phyloP scores from a whole-genome alignment of 2,329 filamentous ascomycete species.

The Metarhizium brunneum region DNA sequence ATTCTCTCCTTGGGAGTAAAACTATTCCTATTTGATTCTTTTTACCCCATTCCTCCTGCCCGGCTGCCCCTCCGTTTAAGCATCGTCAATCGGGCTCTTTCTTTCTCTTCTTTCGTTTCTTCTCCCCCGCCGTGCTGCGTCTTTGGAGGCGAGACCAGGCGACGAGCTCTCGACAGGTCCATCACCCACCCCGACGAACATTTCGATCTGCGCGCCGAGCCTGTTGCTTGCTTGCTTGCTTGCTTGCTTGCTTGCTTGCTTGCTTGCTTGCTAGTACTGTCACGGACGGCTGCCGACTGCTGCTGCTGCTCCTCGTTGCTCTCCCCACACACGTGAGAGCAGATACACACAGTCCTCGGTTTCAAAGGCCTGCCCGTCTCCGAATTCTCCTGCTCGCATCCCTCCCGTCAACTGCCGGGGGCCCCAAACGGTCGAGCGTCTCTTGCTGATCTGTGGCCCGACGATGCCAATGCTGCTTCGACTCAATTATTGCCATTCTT shows the following conservation, averaged over 20 bases:
- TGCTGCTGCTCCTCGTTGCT: background rate
- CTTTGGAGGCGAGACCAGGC: background rate
- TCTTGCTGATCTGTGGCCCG: background rate
- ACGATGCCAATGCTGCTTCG: constrained; percentile 9
- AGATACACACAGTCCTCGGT: background rate
- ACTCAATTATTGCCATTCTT: constrained; percentile 6
- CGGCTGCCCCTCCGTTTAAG: background rate
- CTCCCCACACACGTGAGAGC: background rate
- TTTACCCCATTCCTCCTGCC: background rate
- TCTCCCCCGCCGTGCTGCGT: background rate
- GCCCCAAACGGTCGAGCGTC: background rate
- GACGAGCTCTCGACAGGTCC: constrained; percentile 1
- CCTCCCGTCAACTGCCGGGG: background rate
- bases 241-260: background rate
- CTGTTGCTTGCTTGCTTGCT: background rate
- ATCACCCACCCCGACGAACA: background rate
- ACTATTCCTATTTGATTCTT: background rate
- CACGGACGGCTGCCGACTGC: background rate
- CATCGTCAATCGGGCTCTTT: background rate
- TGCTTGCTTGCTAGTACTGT: background rate
- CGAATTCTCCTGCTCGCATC: background rate
- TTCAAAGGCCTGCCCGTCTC: background rate
- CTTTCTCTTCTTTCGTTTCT: constrained; percentile 4
- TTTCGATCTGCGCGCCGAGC: too few species aligned
- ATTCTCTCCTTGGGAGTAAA: background rate